Evolutionary conservation across 2,329 filamentous ascomycete genomes (phyloP).

Genomic region (Aspergillaceae sp.): DNA sequence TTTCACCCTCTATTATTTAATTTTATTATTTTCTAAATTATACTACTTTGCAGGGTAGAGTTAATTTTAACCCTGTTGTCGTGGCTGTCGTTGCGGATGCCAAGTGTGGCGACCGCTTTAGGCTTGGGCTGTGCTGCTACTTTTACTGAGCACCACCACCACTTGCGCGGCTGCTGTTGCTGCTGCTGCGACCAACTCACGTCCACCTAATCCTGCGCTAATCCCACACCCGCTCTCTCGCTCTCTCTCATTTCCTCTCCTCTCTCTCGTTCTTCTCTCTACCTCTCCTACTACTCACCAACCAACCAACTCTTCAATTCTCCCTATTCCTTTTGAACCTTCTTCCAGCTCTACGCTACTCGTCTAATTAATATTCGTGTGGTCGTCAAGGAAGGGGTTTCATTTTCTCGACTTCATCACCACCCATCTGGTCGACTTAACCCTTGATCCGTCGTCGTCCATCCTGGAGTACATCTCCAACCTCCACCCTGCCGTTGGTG

Average conservation of each 20-base stretch:
- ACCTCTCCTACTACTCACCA: slow-evolving; percentile 2
- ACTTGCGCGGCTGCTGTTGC: not conserved
- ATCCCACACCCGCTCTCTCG: slow-evolving; percentile 1
- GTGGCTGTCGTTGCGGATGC: slow-evolving; percentile 11
- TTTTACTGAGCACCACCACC: too few relatives aligned
- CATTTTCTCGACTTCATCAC: not conserved
- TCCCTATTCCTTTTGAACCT: not conserved
- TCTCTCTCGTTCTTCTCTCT: slow-evolving; percentile 1
- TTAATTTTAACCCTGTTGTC: slow-evolving; percentile 1
- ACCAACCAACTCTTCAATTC: too few relatives aligned
- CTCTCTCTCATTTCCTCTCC: not conserved
- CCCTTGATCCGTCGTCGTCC: not conserved
- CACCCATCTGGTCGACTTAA: not conserved
- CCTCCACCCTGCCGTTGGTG: slow-evolving; percentile 14
- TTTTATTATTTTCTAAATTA: too few relatives aligned
- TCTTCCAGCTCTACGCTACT: not conserved
- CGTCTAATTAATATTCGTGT: too few relatives aligned
- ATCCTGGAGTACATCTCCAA: not conserved
- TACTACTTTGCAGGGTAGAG: too few relatives aligned
- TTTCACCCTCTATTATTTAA: too few relatives aligned
- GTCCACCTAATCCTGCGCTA: slow-evolving; percentile 2
- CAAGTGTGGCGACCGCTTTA: slow-evolving; percentile 18
- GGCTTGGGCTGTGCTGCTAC: slow-evolving; percentile 18
- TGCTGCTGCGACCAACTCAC: slow-evolving; percentile 3
- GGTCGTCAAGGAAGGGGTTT: too few relatives aligned